Percentiles rank a stretch among this genome's conserved stretches.
phyloP scores from a whole-genome alignment of 306 rosid species.

The Spatholobus suberectus region DNA sequence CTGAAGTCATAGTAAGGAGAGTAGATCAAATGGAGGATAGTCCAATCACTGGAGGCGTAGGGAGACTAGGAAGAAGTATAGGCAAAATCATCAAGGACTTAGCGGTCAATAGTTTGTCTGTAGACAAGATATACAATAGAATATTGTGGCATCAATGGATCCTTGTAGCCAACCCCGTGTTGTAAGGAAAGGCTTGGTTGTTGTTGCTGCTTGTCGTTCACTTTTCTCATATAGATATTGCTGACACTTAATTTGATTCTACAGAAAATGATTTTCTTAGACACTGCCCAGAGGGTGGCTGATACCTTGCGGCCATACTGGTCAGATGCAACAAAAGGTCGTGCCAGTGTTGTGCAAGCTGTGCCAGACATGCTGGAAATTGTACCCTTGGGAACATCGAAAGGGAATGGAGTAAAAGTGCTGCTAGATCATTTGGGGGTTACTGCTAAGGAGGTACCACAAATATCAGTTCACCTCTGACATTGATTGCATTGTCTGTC shows the following conservation, averaged over 20 bases:
- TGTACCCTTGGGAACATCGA: conserved; percentile 85
- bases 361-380: conserved; percentile 85
- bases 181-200: background rate
- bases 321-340: conserved; percentile 71
- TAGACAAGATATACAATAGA: background rate
- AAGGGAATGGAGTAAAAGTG: conserved; percentile 81
- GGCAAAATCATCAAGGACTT: background rate
- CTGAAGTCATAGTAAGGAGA: background rate
- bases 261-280: conserved; percentile 87
- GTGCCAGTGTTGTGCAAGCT: conserved; percentile 85
- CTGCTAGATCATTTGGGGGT: conserved; percentile 90
- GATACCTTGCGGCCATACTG: conserved; percentile 80
- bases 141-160: background rate
- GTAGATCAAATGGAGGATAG: background rate
- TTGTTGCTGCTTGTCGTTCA: background rate
- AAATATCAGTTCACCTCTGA: conserved; percentile 3
- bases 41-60: background rate
- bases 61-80: background rate
- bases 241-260: conserved; percentile 35
- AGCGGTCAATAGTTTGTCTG: background rate
- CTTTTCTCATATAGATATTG: conserved; percentile 28
- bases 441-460: conserved; percentile 71
- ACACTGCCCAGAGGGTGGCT: conserved; percentile 68
- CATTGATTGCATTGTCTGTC: conserved; percentile 14
- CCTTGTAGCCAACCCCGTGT: background rate